These are phyloP conservation scores for Maudiozyma bulderi DNA, from an alignment of 805 yeast genomes.

Conservation along the genomic window DNA sequence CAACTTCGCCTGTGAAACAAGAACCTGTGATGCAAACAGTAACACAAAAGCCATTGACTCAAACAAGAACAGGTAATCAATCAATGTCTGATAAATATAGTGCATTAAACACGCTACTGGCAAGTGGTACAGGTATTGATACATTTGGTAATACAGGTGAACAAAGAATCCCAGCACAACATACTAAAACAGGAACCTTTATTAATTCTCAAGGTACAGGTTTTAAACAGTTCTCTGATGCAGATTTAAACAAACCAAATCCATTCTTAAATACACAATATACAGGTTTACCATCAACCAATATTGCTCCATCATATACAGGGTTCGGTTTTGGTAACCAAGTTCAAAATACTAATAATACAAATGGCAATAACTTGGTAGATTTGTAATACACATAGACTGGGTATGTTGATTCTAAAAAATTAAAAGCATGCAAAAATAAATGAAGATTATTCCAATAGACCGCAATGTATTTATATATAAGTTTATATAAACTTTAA, in stretches of 20 bases:
- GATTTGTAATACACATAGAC: constrained; percentile 2
- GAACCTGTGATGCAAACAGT: background rate
- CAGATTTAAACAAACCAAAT: constrained; percentile 12
- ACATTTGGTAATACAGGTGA: constrained; percentile 49
- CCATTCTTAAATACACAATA: constrained; percentile 53
- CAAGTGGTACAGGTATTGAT: constrained; percentile 85
- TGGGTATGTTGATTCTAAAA: too few relatives aligned
- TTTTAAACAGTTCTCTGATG: constrained; percentile 39
- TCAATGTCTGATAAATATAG: constrained; percentile 50
- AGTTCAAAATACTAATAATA: constrained; percentile 8
- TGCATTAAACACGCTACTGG: constrained; percentile 68
- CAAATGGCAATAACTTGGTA: constrained; percentile 11
- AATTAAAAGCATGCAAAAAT: background rate
- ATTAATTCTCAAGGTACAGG: constrained; percentile 88
- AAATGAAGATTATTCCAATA: too few relatives aligned
- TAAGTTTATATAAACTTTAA: constrained; percentile 2
- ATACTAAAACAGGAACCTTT: constrained; percentile 71
- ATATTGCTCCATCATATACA: constrained; percentile 71
- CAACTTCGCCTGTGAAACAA: constrained; percentile 4
- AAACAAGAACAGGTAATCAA: constrained; percentile 46
- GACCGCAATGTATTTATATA: constrained; percentile 1
- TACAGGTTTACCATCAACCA: constrained; percentile 57
- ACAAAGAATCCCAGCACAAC: constrained; percentile 82
- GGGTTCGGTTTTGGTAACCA: constrained; percentile 94
- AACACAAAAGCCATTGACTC: constrained; percentile 33